Percentiles rank a stretch among this genome's conserved stretches.
Conservation (phyloP, 768 basidiomycete genomes). For the Butyriboletus loyo region DNA sequence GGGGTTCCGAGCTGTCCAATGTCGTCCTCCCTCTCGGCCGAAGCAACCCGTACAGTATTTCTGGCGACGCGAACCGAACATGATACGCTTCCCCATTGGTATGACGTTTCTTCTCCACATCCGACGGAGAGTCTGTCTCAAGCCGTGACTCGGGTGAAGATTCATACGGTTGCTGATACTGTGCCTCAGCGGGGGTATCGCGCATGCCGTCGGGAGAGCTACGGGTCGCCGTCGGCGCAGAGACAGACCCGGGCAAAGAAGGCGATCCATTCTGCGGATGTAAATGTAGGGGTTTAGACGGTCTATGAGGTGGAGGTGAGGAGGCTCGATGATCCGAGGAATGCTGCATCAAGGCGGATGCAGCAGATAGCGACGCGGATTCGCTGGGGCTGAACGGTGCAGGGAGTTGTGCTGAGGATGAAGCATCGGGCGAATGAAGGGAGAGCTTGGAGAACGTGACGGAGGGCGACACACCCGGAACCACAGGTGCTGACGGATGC, state of each 20-base stretch:
- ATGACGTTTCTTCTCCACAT: conserved; percentile 12
- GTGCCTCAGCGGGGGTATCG: conserved; percentile 25
- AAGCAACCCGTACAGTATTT: conserved; percentile 18
- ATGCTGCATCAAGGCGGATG: not conserved
- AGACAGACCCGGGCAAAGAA: not conserved
- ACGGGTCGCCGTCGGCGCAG: conserved; percentile 8
- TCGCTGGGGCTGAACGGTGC: conserved; percentile 9
- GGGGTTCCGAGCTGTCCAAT: not conserved
- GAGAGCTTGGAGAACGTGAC: conserved; percentile 53
- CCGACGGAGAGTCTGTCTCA: not conserved
- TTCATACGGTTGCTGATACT: conserved; percentile 14
- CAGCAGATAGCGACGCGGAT: not conserved
- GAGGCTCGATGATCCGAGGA: conserved; percentile 1
- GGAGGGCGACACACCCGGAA: conserved; percentile 40
- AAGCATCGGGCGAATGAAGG: conserved; percentile 35
- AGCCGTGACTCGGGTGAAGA: conserved; percentile 14
- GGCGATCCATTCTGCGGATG: conserved; percentile 23
- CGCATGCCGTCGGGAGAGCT: conserved; percentile 13
- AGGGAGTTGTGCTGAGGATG: conserved; percentile 9
- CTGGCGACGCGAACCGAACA: conserved; percentile 34
- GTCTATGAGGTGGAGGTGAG: conserved; percentile 14
- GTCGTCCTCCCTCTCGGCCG: conserved; percentile 6
- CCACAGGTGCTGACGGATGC: not conserved
- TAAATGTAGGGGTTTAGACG: conserved; percentile 29
- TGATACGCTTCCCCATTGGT: conserved; percentile 16